These are phyloP conservation scores for Phytophthora ohioensis DNA, from an alignment of 352 stramenopile species.

Conservation along the genomic window DNA sequence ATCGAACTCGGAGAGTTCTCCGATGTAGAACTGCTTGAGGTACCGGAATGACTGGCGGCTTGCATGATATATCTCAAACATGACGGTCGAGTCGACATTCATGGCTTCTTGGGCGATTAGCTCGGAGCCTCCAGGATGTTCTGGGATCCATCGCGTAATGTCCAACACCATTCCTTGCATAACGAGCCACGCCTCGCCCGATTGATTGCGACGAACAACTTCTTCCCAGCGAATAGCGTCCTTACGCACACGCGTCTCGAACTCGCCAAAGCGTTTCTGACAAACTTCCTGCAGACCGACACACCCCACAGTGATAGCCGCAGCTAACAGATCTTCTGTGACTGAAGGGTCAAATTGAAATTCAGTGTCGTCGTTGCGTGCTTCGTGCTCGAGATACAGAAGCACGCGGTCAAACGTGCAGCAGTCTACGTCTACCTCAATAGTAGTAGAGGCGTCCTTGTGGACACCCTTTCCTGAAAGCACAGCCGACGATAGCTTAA, in stretches of 20 bases:
- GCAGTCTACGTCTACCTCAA: constrained; percentile 87
- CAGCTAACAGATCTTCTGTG: constrained; percentile 73
- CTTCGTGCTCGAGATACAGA: constrained; percentile 88
- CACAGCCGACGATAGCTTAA: constrained; percentile 87
- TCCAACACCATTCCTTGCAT: constrained; percentile 92
- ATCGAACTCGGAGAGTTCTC: constrained; percentile 80
- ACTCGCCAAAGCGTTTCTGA: constrained; percentile 74
- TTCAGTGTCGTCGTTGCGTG: constrained; percentile 61
- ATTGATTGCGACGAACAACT: constrained; percentile 76
- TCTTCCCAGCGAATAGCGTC: constrained; percentile 86
- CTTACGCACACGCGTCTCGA: constrained; percentile 83
- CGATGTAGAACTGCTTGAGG: constrained; percentile 93
- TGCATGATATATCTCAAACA: constrained; percentile 94
- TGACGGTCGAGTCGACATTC: constrained; percentile 89
- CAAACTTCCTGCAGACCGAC: constrained; percentile 83
- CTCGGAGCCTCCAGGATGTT: constrained; percentile 86
- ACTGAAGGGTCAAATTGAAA: constrained; percentile 88
- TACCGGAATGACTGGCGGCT: constrained; percentile 93
- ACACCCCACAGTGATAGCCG: constrained; percentile 75
- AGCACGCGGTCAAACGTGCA: constrained; percentile 91
- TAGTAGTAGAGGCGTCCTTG: constrained; percentile 68
- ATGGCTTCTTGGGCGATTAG: constrained; percentile 89
- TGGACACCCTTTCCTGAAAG: constrained; percentile 77
- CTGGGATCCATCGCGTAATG: constrained; percentile 88
- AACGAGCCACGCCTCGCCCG: constrained; percentile 84